Evolutionary conservation across 345 rosid genomes (phyloP).

Genomic region (Gossypium turneri): DNA sequence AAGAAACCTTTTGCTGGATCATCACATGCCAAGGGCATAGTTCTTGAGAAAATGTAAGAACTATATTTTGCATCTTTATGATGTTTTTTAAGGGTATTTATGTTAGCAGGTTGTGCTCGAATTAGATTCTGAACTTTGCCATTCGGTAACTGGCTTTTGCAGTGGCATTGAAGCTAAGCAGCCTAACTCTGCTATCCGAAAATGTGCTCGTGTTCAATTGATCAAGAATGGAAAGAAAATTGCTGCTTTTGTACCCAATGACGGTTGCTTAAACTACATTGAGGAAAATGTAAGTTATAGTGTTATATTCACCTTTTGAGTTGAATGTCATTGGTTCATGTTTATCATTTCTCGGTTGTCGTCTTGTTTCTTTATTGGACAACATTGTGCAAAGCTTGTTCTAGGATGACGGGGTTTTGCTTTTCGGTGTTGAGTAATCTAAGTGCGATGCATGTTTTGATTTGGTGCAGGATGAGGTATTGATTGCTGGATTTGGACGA

Average conservation of each 20-base stretch:
- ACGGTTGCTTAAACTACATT: constrained; percentile 91
- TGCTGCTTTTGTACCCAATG: constrained; percentile 94
- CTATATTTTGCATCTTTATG: not conserved
- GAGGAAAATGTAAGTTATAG: constrained; percentile 70
- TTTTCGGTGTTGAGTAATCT: not conserved
- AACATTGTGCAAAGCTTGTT: not conserved
- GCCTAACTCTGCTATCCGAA: constrained; percentile 97
- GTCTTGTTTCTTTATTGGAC: not conserved
- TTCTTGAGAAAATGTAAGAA: constrained; percentile 69
- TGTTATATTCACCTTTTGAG: not conserved
- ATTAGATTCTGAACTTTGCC: not conserved
- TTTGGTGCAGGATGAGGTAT: constrained; percentile 57
- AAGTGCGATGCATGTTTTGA: not conserved
- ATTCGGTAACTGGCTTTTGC: constrained; percentile 15
- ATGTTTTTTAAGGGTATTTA: not conserved
- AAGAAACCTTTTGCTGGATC: constrained; percentile 89
- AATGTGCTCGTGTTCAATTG: constrained; percentile 89
- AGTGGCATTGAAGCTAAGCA: constrained; percentile 97
- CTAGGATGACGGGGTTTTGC: not conserved
- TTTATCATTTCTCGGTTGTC: not conserved
- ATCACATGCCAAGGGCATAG: constrained; percentile 78
- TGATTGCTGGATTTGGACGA: constrained; percentile 80
- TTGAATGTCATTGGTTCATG: not conserved
- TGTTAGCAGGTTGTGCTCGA: not conserved
- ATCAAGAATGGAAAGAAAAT: constrained; percentile 97